phyloP scores from a whole-genome alignment of 1,284 basidiomycete genomes.

The Chondrostereum purpureum region DNA sequence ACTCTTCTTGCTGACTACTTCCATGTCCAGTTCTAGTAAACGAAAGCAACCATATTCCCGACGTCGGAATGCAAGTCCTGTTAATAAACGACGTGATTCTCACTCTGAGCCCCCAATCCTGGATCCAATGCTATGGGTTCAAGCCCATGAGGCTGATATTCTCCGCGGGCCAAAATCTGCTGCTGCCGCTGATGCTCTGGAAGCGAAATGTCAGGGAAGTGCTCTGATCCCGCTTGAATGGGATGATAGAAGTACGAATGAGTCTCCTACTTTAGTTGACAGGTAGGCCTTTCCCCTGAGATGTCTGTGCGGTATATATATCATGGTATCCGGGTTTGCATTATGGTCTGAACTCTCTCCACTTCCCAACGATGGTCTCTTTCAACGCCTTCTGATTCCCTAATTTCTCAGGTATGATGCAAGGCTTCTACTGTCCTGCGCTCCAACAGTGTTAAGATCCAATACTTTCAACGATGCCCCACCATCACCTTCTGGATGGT shows the following conservation, averaged over 20 bases:
- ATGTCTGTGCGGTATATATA: neutral
- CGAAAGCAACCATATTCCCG: neutral
- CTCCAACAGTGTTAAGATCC: slow-evolving; percentile 17
- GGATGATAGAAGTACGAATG: slow-evolving; percentile 1
- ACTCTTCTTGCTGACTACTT: neutral
- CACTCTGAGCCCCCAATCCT: slow-evolving; percentile 15
- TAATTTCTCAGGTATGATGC: slow-evolving; percentile 77
- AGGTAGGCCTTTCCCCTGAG: slow-evolving; percentile 13
- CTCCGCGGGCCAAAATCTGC: slow-evolving; percentile 40
- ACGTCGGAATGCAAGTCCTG: neutral
- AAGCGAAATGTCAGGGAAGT: slow-evolving; percentile 22
- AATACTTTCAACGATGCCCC: too few species aligned
- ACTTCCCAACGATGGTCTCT: too few species aligned
- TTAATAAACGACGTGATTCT: neutral
- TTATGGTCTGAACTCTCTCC: too few species aligned
- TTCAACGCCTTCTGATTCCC: too few species aligned
- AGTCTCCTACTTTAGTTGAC: slow-evolving; percentile 15
- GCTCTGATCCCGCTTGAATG: slow-evolving; percentile 6
- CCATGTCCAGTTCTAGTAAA: neutral
- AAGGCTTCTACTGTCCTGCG: slow-evolving; percentile 58
- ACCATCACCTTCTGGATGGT: slow-evolving; percentile 66
- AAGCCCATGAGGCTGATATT: slow-evolving; percentile 65
- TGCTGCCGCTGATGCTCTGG: slow-evolving; percentile 40
- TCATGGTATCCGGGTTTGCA: too few species aligned
- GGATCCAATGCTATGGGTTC: slow-evolving; percentile 41